phyloP scores from a whole-genome alignment of 495 filamentous ascomycete genomes.

The Xylaria grammica region DNA sequence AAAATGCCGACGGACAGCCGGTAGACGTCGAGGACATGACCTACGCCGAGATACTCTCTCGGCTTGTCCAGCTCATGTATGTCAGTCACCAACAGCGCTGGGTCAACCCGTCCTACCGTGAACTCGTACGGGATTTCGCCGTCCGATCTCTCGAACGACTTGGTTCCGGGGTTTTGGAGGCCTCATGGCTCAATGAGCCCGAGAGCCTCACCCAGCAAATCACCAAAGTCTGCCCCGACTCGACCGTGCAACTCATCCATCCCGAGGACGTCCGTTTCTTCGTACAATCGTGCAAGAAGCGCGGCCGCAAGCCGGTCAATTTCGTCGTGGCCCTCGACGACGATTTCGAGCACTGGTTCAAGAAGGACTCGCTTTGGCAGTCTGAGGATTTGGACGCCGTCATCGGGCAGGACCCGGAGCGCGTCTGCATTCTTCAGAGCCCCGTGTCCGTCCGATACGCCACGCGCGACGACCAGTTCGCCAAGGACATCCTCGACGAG shows the following conservation, averaged over 20 bases:
- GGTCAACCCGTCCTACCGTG: slow-evolving; percentile 76
- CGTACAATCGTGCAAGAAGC: slow-evolving; percentile 75
- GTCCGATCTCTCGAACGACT: slow-evolving; percentile 81
- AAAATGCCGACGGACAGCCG: slow-evolving; percentile 69
- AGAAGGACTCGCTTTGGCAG: slow-evolving; percentile 90
- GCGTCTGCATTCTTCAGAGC: slow-evolving; percentile 82
- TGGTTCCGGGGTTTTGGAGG: slow-evolving; percentile 56
- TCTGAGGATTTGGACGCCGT: slow-evolving; percentile 86
- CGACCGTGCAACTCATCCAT: slow-evolving; percentile 74
- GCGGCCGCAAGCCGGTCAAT: slow-evolving; percentile 81
- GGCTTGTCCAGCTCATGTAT: slow-evolving; percentile 86
- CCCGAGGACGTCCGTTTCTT: slow-evolving; percentile 89
- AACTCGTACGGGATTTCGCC: slow-evolving; percentile 79
- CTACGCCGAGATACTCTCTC: slow-evolving; percentile 78
- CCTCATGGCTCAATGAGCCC: slow-evolving; percentile 72
- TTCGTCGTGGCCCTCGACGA: slow-evolving; percentile 83
- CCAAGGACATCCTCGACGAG: slow-evolving; percentile 77
- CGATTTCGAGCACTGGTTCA: slow-evolving; percentile 87
- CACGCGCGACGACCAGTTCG: slow-evolving; percentile 72
- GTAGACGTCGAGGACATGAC: slow-evolving; percentile 90
- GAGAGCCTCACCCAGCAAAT: slow-evolving; percentile 69
- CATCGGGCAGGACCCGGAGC: slow-evolving; percentile 78
- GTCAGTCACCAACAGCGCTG: slow-evolving; percentile 79
- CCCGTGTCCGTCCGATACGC: slow-evolving; percentile 81
- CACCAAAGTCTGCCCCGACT: slow-evolving; percentile 69